These are phyloP conservation scores for Senecio squalidus DNA, from an alignment of 140 eudicot genomes.

Conservation along the genomic window DNA sequence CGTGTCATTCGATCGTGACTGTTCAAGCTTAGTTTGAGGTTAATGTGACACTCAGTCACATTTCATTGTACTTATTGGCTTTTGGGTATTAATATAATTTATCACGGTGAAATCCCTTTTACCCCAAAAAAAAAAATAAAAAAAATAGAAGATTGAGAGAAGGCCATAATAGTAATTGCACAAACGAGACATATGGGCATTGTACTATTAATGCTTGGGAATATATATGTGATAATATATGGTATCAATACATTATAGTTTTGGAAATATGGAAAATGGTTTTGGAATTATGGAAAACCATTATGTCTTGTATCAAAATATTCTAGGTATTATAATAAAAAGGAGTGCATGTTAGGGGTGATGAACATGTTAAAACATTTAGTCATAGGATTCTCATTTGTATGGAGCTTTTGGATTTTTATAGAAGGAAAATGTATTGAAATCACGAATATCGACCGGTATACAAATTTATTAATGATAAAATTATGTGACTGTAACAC, in stretches of 20 bases:
- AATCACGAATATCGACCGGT: background rate
- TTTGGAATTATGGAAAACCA: slow-evolving; percentile 30
- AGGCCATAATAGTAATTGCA: too few relatives aligned
- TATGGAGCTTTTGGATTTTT: slow-evolving; percentile 14
- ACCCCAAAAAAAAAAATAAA: too few relatives aligned
- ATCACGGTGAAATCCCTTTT: too few relatives aligned
- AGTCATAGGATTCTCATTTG: slow-evolving; percentile 30
- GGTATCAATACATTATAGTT: too few relatives aligned
- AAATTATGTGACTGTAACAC: background rate
- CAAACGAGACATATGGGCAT: too few relatives aligned
- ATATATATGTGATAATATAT: too few relatives aligned
- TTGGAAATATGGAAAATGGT: slow-evolving; percentile 14
- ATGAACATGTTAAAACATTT: slow-evolving; percentile 19
- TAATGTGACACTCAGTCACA: too few relatives aligned
- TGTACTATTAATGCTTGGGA: slow-evolving; percentile 1
- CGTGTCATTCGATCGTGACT: too few relatives aligned
- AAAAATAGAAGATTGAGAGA: too few relatives aligned
- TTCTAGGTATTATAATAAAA: slow-evolving; percentile 5
- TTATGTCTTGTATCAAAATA: slow-evolving; percentile 28
- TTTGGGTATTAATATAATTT: too few relatives aligned
- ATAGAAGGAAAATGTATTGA: background rate
- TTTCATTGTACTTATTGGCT: too few relatives aligned
- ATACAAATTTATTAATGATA: background rate
- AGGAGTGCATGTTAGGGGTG: slow-evolving; percentile 28
- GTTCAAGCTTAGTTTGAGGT: too few relatives aligned